Base-by-base conservation (phyloP, 169 alveolate species). In the Babesia divergens region DNA sequence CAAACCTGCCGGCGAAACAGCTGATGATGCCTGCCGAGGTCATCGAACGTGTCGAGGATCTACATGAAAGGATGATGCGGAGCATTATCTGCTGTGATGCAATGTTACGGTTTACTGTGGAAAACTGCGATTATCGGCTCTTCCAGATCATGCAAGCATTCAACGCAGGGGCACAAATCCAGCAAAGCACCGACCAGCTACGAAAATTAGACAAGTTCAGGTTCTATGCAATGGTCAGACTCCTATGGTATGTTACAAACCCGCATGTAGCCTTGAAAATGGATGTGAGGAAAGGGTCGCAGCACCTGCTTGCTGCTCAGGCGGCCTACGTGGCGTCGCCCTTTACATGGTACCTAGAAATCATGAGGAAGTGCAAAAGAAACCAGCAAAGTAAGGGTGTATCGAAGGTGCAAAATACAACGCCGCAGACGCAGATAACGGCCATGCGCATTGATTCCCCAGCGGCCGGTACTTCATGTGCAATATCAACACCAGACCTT, bases 161-260 rank as follows among this genome's bases (percentile, higher is more conserved):
- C 22, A 22, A 58, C 52, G 34, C 54, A 0, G 54, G 40, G 9
- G 35, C 20, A 7, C 26, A 55, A 5, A 37, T 29, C 9, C 22
- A 18, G 8, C 35, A 38, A 9, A 24, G 11, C 32, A n/a, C 28
- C n/a, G 72, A 62, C 40, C 59, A 62, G 31, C 65, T 70, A 20
- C 24, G 37, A 22, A 24, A 8, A 22, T 37, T 70, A 26, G 68
- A 70, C 64, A 70, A 70, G 40, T 62, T 37, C 82, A 24, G 52
- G 11, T 70, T 70, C 67, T 70, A 70, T 32, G 72, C 82, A 13
- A 2, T 70, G 51, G 65, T 70, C 13, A 28, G 82, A 1, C 72
- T 70, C 13, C 42, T 70, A 28, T 70, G 82, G 82, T 42, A 50
- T 34, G 65, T 46, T 3, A 70, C 74, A 11, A 70, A 70, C 31